phyloP scores from a whole-genome alignment of 73 alveolate species.

The Paramecium pentaurelia region DNA sequence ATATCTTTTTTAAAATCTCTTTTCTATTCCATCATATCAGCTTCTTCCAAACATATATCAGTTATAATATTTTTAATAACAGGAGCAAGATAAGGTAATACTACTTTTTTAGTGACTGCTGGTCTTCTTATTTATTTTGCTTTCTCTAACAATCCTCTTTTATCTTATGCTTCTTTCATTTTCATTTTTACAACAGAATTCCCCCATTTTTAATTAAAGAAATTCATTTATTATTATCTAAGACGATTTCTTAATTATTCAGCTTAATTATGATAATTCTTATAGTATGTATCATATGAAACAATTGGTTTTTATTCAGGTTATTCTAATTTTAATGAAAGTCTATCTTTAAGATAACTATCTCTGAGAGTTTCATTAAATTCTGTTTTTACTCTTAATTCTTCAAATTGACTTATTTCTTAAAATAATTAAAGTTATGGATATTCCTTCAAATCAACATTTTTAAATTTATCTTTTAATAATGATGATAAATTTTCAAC shows the following conservation, averaged over 20 bases:
- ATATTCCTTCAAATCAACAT: background rate
- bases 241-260: constrained; percentile 4
- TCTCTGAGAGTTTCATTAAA: background rate
- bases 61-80: background rate
- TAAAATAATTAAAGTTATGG: constrained; percentile 34
- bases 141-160: background rate
- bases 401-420: background rate
- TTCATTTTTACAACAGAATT: constrained; percentile 45
- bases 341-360: background rate
- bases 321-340: background rate
- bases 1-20: background rate
- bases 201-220: constrained; percentile 44
- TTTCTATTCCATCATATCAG: background rate
- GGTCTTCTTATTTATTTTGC: background rate
- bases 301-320: background rate
- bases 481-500: background rate
- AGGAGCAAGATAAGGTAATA: background rate
- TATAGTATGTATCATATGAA: background rate
- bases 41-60: constrained; percentile 35
- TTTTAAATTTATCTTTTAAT: background rate
- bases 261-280: background rate
- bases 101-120: background rate
- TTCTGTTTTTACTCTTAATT: background rate
- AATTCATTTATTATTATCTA: background rate
- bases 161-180: background rate